Evolutionary conservation across 2,329 filamentous ascomycete genomes (phyloP).

Genomic region (Aaosphaeria arxii): DNA sequence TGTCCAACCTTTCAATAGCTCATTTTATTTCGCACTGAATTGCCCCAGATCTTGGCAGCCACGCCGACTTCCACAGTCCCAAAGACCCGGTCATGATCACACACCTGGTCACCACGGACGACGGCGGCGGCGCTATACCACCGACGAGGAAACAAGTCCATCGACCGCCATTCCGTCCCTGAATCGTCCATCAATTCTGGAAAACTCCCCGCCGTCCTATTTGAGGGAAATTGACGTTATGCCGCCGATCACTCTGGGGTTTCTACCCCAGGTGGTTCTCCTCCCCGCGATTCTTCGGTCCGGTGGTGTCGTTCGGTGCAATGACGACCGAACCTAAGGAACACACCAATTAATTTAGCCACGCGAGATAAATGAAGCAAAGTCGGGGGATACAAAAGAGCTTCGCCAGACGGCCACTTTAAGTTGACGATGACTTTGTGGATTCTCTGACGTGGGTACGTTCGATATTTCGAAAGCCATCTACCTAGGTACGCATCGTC

Average conservation of each 20-base stretch:
- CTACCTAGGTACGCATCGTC: background rate
- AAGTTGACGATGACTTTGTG: too few species aligned
- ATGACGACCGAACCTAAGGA: background rate
- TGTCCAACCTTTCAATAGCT: too few species aligned
- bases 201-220: background rate
- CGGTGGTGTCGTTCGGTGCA: background rate
- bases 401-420: too few species aligned
- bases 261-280: background rate
- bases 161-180: background rate
- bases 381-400: too few species aligned
- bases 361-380: background rate
- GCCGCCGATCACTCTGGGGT: conserved; percentile 3
- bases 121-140: background rate
- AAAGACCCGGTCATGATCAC: conserved; percentile 5
- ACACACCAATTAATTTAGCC: background rate
- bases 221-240: conserved; percentile 3
- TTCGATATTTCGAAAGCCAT: too few species aligned
- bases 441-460: too few species aligned
- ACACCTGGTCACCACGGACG: too few species aligned
- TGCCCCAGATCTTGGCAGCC: too few species aligned
- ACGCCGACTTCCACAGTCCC: too few species aligned
- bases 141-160: background rate
- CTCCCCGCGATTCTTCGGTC: too few species aligned
- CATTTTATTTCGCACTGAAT: too few species aligned
- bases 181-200: too few species aligned